Base-by-base conservation (phyloP, 352 stramenopile genomes). In the Phytopythium litorale region DNA sequence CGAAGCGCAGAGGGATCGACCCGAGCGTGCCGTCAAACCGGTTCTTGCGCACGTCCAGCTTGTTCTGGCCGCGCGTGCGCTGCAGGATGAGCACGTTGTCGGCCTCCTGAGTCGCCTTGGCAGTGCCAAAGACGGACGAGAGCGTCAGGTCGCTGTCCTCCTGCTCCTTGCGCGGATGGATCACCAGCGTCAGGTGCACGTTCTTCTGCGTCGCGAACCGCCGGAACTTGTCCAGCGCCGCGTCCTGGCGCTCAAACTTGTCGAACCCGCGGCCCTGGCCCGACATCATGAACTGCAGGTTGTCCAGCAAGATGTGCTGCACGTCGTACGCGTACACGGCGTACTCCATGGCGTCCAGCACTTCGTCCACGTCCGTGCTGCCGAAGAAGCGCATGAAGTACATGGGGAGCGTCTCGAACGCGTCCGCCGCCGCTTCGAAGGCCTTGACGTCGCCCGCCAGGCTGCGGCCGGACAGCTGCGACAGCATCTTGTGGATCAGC, bases 21-120 rank as follows among this genome's bases (percentile, higher is more conserved):
- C 96, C 96, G 15, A 98, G 68, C 32, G 87, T 79, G 42, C 96
- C 96, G 63, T 98, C 91, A 63, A 97, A 98, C 11, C 96, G 87
- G 71, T 98, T 98, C 77, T 98, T 98, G 56, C 91, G 91, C 51
- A 99, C 87, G 64, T 99, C 97, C 12, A 99, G 62, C 63, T 95
- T 98, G 67, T 98, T 98, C 21, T 91, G 63, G 11, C 83, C 89
- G 21, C 73, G 68, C 16, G 80, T 90, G 55, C 84, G 82, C 77
- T 99, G 98, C 45, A 99, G 70, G 57, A 99, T 99, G n/a, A 99
- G 71, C 21, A 99, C 97, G 53, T 98, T 99, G 73, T 99, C 98
- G 12, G 97, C 97, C 80, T 99, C 98, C 79, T 99, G 98, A 3
- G 97, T 99, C 12, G 97, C 97, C 72, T 99, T 99, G 40, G 97